Percentiles rank a stretch among this genome's conserved stretches.
Evolutionary conservation across 2,329 filamentous ascomycete genomes (phyloP).

Genomic region (Colletotrichum camelliae): DNA sequence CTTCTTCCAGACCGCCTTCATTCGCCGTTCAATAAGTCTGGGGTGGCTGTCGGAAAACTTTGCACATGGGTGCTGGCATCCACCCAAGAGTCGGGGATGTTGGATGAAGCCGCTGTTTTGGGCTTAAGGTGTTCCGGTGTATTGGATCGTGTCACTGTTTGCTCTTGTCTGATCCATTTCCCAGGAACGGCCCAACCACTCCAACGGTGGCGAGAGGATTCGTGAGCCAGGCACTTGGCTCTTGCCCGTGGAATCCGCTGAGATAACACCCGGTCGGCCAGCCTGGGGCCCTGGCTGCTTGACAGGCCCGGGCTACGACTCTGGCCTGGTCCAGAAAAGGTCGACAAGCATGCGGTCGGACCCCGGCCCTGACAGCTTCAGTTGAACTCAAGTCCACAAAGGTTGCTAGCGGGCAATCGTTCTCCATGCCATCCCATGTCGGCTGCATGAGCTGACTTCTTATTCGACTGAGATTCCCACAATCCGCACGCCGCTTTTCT

Average conservation of each 20-base stretch:
- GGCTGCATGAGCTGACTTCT: slow-evolving; percentile 1
- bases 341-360: slow-evolving; percentile 7
- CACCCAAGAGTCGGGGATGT: slow-evolving; percentile 5
- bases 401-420: slow-evolving; percentile 18
- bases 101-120: slow-evolving; percentile 10
- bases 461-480: slow-evolving; percentile 10
- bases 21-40: neutral
- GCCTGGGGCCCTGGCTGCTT: slow-evolving; percentile 4
- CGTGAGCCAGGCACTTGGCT: slow-evolving; percentile 22
- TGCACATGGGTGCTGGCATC: neutral
- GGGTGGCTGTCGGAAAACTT: slow-evolving; percentile 2
- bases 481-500: slow-evolving; percentile 8
- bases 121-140: slow-evolving; percentile 21
- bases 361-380: slow-evolving; percentile 1
- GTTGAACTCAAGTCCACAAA: slow-evolving; percentile 12
- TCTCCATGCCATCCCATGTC: slow-evolving; percentile 22
- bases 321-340: slow-evolving; percentile 12
- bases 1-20: neutral
- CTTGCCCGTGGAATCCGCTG: slow-evolving; percentile 13
- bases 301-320: slow-evolving; percentile 8
- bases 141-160: slow-evolving; percentile 19
- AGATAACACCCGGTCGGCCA: slow-evolving; percentile 8
- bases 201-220: slow-evolving; percentile 19
- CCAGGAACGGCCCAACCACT: slow-evolving; percentile 21
- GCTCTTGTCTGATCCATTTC: slow-evolving; percentile 5